phyloP scores from a whole-genome alignment of 176 grass and related monocot species.

The Lolium multiflorum region DNA sequence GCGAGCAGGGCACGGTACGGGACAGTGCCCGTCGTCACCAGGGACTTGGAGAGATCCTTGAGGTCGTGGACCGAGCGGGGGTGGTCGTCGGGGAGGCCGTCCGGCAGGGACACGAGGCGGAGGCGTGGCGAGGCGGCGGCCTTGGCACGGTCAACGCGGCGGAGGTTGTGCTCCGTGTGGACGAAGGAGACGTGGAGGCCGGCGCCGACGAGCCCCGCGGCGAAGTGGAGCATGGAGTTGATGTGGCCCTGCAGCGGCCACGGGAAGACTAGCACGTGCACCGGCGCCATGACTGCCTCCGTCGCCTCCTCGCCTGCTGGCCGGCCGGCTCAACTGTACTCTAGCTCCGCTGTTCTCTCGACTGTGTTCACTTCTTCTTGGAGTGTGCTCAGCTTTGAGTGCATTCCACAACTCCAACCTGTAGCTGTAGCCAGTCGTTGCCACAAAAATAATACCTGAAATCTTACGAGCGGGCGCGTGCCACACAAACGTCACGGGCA shows the following conservation, averaged over 20 bases:
- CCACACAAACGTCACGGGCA: no score
- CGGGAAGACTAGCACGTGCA: background rate
- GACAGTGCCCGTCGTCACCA: background rate
- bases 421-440: background rate
- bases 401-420: background rate
- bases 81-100: background rate
- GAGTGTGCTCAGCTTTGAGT: background rate
- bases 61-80: background rate
- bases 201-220: background rate
- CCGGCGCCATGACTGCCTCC: background rate
- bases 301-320: background rate
- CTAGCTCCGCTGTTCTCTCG: no score
- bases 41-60: background rate
- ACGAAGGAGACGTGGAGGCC: background rate
- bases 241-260: background rate
- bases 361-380: background rate
- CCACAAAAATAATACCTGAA: no score
- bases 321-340: background rate
- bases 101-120: background rate
- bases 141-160: background rate
- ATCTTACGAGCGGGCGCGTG: no score
- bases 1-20: background rate
- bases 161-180: constrained; percentile 1
- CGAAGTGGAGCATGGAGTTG: background rate
- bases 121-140: background rate